Base-by-base conservation (phyloP, 2,329 filamentous ascomycete species). In the Fusarium goolgardi region DNA sequence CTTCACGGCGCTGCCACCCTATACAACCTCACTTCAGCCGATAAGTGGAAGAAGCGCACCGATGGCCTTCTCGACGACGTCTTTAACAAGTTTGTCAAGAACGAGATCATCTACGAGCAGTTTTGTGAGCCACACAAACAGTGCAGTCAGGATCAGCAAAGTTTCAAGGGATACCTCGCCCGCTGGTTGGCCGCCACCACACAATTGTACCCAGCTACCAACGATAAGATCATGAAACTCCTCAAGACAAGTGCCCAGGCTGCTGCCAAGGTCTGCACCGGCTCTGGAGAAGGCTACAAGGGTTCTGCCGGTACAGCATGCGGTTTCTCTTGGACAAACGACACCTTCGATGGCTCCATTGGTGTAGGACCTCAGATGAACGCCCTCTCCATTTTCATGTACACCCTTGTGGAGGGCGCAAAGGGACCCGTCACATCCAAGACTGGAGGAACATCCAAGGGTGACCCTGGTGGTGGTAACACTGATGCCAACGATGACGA, bases 141-240 rank as follows among this genome's bases (percentile, higher is more conserved):
- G 27, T 94, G 91, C 82, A 86, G 92, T 79, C 83, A 83, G 66
- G 91, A 94, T 76, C 90, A 93, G 79, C 85, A 85, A 72, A 88
- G 85, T 47, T 94, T 93, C 86, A 94, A 94, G 79, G 91, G 89
- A 13, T 93, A 92, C 76, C 81, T 93, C 27, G 79, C 87, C 27
- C 88, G 91, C 44, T 94, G 90, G 87, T 78, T 90, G 75, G 83
- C 86, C 1, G 80, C 80, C 20, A 84, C 86, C 3, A 78, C 83
- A 9, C 83, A 86, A 74, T 75, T 90, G 71, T 86, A 84, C 2
- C 85, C 88, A 1, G 81, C 82, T 66, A 86, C 83, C 2, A 80
- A 78, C 61, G 77, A 82, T 49, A 78, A 74, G 6, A 84, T 90
- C 64, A 80, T 81, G 71, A 80, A 82, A 7, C 78, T 88, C n/a